These are phyloP conservation scores for Lotmaria passim DNA, from an alignment of 208 protist genomes.

Conservation along the genomic window DNA sequence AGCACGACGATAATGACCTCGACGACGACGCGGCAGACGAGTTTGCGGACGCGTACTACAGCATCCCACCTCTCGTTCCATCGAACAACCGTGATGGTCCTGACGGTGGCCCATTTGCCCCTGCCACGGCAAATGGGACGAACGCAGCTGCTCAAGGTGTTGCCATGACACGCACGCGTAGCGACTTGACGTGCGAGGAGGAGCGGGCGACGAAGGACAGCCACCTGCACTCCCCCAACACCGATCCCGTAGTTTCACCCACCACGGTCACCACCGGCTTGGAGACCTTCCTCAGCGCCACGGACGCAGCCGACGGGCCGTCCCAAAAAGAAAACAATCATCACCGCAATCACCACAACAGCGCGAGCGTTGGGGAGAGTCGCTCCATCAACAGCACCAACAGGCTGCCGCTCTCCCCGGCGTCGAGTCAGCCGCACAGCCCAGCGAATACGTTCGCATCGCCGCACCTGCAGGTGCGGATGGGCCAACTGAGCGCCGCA, in stretches of 20 bases:
- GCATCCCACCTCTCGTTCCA: neutral
- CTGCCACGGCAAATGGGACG: too few species aligned
- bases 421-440: conserved; percentile 9
- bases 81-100: neutral
- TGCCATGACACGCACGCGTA: neutral
- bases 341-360: too few species aligned
- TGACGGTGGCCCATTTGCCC: neutral
- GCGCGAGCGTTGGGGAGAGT: neutral
- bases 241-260: conserved; percentile 3
- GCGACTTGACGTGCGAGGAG: conserved; percentile 17
- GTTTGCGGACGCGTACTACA: conserved; percentile 7
- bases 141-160: too few species aligned
- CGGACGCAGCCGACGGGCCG: conserved; percentile 4
- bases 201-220: neutral
- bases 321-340: too few species aligned
- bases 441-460: neutral
- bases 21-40: conserved; percentile 11
- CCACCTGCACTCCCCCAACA: conserved; percentile 6
- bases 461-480: neutral
- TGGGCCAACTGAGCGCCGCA: neutral
- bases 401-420: conserved; percentile 10
- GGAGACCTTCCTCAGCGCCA: conserved; percentile 13
- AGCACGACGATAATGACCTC: neutral
- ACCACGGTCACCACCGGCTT: conserved; percentile 9
- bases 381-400: conserved; percentile 1